These are phyloP conservation scores for Alloascoidea africana DNA, from an alignment of 805 yeast genomes.

Conservation along the genomic window DNA sequence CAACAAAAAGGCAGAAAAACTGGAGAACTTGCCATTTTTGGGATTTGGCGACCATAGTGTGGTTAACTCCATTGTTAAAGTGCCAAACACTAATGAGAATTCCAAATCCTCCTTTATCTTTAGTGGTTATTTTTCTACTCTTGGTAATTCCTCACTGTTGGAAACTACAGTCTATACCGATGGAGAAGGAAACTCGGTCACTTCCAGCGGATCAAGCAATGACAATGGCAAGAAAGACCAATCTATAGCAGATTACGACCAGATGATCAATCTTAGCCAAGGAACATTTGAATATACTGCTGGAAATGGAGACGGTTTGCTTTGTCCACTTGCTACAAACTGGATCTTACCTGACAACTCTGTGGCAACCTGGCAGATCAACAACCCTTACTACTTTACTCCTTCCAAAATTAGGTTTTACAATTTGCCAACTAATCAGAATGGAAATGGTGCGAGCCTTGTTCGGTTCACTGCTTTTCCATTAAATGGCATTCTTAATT, in stretches of 20 bases:
- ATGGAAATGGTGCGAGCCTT: slow-evolving; percentile 30
- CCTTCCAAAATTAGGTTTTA: slow-evolving; percentile 68
- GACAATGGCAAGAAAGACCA: background rate
- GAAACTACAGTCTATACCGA: slow-evolving; percentile 4
- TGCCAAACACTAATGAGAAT: slow-evolving; percentile 24
- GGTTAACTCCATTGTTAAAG: slow-evolving; percentile 46
- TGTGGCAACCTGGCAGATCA: slow-evolving; percentile 51
- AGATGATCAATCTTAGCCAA: no score
- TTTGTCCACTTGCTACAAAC: background rate
- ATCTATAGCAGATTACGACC: slow-evolving; percentile 39
- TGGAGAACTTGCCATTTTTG: slow-evolving; percentile 44
- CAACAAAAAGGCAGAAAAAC: slow-evolving; percentile 26
- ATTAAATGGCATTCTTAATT: slow-evolving; percentile 78
- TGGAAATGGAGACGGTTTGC: no score
- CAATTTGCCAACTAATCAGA: slow-evolving; percentile 33
- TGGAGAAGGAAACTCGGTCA: no score
- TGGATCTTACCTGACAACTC: background rate
- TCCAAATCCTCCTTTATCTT: no score
- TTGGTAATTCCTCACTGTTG: slow-evolving; percentile 35
- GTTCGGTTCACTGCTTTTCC: slow-evolving; percentile 72
- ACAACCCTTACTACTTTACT: slow-evolving; percentile 34
- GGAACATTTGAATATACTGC: slow-evolving; percentile 32
- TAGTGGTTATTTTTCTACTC: slow-evolving; percentile 59
- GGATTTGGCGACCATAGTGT: slow-evolving; percentile 54
- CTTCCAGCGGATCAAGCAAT: slow-evolving; percentile 3